Base-by-base conservation (phyloP, 768 basidiomycete genomes). In the Mycena albidolilacea region DNA sequence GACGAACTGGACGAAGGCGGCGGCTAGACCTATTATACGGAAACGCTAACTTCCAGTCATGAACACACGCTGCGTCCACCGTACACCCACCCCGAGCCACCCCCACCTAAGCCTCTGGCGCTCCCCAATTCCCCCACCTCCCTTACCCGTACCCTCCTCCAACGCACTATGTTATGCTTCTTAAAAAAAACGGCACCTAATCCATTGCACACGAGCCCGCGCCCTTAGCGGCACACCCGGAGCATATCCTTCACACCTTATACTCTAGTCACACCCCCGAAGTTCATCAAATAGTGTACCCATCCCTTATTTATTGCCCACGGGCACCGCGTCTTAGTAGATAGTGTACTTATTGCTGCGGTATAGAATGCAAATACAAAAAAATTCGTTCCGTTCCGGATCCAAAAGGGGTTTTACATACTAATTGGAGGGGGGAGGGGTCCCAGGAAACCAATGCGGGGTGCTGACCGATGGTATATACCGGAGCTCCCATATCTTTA, bases 291-390 rank as follows among this genome's bases (percentile, higher is more conserved):
- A 57, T 59, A 39, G 57, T 59, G 57, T 59, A 59, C 57, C 57
- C 57, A 59, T 59, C 57, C 57, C 57, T 59, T 59, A 59, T 59
- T 59, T 59, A 59, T 59, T 59, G 57, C 57, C 57, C 57, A 59
- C 57, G 57, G 57, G 57, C 57, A 59, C 57, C 57, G 57, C 57
- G 57, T 59, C 57, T 59, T 59, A 59, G 57, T 59, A 39, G 57
- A 59, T 59, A 59, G 57, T 59, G 57, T 39, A 59, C 57, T 59
- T 59, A 59, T 59, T 59, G 57, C 57, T 59, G 57, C 57, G 57
- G 57, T 59, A 59, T 59, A 59, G 57, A 59, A 59, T 59, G 57
- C 57, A 59, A 59, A 59, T 59, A 59, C 57, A 39, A 59, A 59
- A 59, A 59, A 39, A 52, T n/a, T 59, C 57, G 57, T 59, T 59